These are phyloP conservation scores for Lasiosphaeria ovina DNA, from an alignment of 495 filamentous ascomycete species.

Conservation along the genomic window DNA sequence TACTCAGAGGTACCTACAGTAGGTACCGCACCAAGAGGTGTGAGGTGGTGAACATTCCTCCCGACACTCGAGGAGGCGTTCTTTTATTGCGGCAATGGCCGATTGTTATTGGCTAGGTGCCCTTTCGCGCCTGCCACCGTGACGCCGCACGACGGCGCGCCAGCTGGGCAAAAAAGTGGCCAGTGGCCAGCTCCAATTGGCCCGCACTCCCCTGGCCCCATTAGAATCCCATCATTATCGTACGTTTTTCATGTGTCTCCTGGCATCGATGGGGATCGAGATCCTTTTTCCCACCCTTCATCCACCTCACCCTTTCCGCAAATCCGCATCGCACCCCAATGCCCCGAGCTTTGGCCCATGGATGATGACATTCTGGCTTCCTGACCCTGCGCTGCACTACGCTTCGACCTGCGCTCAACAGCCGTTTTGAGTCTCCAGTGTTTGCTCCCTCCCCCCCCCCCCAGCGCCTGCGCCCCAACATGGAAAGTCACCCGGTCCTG, in stretches of 20 bases:
- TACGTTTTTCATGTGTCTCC: constrained; percentile 37
- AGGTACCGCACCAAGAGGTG: too few species aligned
- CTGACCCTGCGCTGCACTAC: not conserved
- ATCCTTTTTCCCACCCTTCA: constrained; percentile 20
- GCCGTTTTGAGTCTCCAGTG: not conserved
- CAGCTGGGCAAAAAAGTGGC: constrained; percentile 20
- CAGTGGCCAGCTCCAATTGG: constrained; percentile 25
- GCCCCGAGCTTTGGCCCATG: constrained; percentile 11
- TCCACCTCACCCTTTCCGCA: not conserved
- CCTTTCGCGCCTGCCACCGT: constrained; percentile 6
- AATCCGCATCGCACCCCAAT: constrained; percentile 6
- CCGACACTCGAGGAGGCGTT: not conserved
- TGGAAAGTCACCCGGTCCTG: too few species aligned
- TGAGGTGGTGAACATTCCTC: not conserved
- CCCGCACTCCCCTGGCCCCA: constrained; percentile 10
- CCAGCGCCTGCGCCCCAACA: too few species aligned
- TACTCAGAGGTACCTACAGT: too few species aligned
- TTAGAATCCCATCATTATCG: constrained; percentile 22
- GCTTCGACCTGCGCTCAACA: not conserved
- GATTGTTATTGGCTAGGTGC: constrained; percentile 2
- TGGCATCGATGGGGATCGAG: constrained; percentile 37
- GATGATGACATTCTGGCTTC: constrained; percentile 22
- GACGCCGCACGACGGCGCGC: constrained; percentile 13
- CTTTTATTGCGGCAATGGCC: constrained; percentile 6
- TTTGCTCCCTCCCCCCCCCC: not conserved